These are phyloP conservation scores for Zelopaecilomyces penicillatus DNA, from an alignment of 2,329 filamentous ascomycete genomes.

Conservation along the genomic window DNA sequence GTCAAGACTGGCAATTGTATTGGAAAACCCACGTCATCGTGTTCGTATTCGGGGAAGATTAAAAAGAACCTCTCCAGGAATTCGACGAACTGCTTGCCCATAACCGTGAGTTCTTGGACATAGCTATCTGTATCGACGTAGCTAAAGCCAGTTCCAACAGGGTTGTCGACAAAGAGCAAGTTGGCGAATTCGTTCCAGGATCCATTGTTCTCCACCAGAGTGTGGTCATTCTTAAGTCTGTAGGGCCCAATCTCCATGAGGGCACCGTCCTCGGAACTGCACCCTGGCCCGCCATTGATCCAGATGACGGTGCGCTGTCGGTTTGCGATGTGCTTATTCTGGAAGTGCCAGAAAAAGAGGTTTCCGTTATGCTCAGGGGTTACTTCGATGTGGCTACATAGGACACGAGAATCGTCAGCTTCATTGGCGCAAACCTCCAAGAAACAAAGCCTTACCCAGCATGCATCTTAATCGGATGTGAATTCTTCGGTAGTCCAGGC, in stretches of 20 bases:
- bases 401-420: slow-evolving; percentile 16
- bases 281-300: slow-evolving; percentile 95
- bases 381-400: slow-evolving; percentile 77
- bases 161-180: slow-evolving; percentile 92
- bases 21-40: slow-evolving; percentile 70
- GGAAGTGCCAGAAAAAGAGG: slow-evolving; percentile 97
- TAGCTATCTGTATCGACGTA: slow-evolving; percentile 88
- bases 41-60: slow-evolving; percentile 83
- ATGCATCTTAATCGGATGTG: slow-evolving; percentile 87
- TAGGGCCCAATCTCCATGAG: slow-evolving; percentile 96
- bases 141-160: slow-evolving; percentile 92
- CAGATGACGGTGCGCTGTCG: slow-evolving; percentile 86
- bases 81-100: slow-evolving; percentile 78
- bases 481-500: slow-evolving; percentile 67
- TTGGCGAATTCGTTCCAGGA: slow-evolving; percentile 99
- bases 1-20: too few relatives aligned
- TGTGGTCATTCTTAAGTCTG: slow-evolving; percentile 66
- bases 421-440: neutral
- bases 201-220: slow-evolving; percentile 74
- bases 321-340: slow-evolving; percentile 92
- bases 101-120: slow-evolving; percentile 73
- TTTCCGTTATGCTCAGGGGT: slow-evolving; percentile 80
- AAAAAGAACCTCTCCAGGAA: slow-evolving; percentile 90
- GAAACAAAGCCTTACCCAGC: slow-evolving; percentile 63
- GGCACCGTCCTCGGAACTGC: slow-evolving; percentile 93